Evolutionary conservation across 1,284 basidiomycete genomes (phyloP), one percentile per base, ranked within the genome.

Genomic region (Anthracocystis setariae): DNA sequence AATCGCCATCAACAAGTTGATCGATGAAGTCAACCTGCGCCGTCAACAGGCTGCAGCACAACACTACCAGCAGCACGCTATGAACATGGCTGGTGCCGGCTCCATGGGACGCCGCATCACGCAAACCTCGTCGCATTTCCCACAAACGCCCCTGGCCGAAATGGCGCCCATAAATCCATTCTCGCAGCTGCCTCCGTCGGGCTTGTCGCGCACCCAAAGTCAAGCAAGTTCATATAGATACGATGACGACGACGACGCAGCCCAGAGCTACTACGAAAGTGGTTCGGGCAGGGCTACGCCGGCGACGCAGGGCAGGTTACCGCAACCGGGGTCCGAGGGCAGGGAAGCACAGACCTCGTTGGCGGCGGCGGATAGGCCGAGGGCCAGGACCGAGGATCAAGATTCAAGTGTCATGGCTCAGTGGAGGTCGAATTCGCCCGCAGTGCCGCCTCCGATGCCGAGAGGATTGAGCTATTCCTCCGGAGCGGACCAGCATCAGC

Each of bases 1-100:
- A 79, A 87, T 88, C 18, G 89, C 90, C 66, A 90, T 98, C 74
- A 92, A 90, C 82, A 90, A 91, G 58, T 87, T 97, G 25, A 93
- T 97, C 77, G 89, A 88, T 73, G 88, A 85, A 27, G 73, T 77
- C 27, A 64, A 63, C 49, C 45, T 66, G 48, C 67, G 76, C 38
- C 55, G 77, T 21, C 70, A 79, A 57, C 61, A 77, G 39, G 62
- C 61, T 12, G 68, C 57, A 13, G 58, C 57, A 18, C 58, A 60
- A 37, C 66, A 69, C 46, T 67, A 73, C 17, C 73, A 70, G 68
- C 67, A 70, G 43, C 56, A 64, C 20, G 52, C 32, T 32, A 45
- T 64, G 57, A 80, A 79, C 58, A 74, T 77, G 75, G 72, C 78
- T 4, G 78, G 78, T 13, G 53, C 71, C 5, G 73, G 76, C 0